A percentile compares a stretch with the other conserved stretches of the same genome.
Conservation (phyloP, 306 rosid genomes). For the Casuarina cunninghamiana region DNA sequence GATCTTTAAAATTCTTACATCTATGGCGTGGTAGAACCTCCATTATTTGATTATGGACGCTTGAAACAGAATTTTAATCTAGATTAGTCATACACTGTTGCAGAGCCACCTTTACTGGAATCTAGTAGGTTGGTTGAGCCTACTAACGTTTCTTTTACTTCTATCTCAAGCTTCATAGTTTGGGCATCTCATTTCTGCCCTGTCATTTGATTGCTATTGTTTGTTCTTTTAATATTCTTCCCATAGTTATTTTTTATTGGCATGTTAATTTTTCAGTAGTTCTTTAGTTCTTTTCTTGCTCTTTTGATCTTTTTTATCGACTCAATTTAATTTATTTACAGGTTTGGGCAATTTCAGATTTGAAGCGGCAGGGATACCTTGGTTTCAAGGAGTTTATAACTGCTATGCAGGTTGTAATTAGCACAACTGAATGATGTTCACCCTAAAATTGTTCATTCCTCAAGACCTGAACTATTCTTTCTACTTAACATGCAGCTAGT, state of each 20-base stretch:
- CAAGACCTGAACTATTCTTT: background rate
- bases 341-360: conserved; percentile 98
- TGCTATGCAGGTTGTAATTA: conserved; percentile 67
- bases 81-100: background rate
- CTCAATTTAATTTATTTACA: conserved; percentile 29
- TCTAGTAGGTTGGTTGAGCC: background rate
- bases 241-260: background rate
- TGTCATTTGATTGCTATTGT: background rate
- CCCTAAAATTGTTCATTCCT: background rate
- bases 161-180: background rate
- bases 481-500: conserved; percentile 37
- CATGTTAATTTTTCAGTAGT: background rate
- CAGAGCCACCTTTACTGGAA: background rate
- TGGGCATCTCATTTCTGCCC: background rate
- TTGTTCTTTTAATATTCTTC: background rate
- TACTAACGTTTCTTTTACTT: background rate
- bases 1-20: no score
- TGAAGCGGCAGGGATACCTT: conserved; percentile 88
- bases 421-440: background rate
- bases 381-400: conserved; percentile 73
- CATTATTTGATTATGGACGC: no score
- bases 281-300: background rate
- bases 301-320: conserved; percentile 1
- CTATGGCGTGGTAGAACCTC: no score
- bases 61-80: background rate